Conservation (phyloP, 352 stramenopile species). For the Globisporangium canariense region DNA sequence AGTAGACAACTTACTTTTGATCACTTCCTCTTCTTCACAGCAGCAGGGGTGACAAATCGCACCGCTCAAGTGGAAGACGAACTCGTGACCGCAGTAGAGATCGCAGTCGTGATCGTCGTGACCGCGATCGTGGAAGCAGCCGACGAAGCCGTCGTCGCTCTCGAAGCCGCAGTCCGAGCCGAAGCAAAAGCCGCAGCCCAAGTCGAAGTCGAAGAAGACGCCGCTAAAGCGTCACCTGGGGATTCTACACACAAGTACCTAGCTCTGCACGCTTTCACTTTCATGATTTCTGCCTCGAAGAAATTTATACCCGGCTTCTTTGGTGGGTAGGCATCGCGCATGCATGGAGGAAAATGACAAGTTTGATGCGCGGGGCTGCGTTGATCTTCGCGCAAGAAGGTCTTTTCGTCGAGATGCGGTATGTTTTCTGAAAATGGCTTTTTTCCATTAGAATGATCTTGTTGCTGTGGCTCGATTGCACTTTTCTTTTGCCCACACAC, state of each 20-base stretch:
- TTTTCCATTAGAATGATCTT: neutral
- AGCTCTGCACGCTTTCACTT: constrained; percentile 5
- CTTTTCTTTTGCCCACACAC: neutral
- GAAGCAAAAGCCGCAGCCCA: constrained; percentile 28
- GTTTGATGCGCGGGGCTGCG: neutral
- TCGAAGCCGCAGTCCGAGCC: constrained; percentile 20
- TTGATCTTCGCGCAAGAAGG: neutral
- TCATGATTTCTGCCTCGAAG: neutral
- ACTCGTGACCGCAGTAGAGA: constrained; percentile 16
- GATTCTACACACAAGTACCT: constrained; percentile 10
- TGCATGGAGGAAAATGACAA: no score
- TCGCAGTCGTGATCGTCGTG: constrained; percentile 29
- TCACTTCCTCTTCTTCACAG: neutral
- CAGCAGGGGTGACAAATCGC: constrained; percentile 13
- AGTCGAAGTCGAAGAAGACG: constrained; percentile 44
- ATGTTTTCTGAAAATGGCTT: constrained; percentile 7
- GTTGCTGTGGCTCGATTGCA: neutral
- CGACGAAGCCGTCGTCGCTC: constrained; percentile 32
- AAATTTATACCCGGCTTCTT: constrained; percentile 16
- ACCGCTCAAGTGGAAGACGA: constrained; percentile 5
- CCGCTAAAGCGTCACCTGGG: constrained; percentile 13
- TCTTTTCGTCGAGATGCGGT: constrained; percentile 1
- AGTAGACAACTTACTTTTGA: neutral
- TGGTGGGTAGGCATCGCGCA: neutral
- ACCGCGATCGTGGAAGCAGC: constrained; percentile 23